A percentile compares a stretch with the other conserved stretches of the same genome.
Conservation (phyloP, 345 rosid genomes). For the Trapa incisa region DNA sequence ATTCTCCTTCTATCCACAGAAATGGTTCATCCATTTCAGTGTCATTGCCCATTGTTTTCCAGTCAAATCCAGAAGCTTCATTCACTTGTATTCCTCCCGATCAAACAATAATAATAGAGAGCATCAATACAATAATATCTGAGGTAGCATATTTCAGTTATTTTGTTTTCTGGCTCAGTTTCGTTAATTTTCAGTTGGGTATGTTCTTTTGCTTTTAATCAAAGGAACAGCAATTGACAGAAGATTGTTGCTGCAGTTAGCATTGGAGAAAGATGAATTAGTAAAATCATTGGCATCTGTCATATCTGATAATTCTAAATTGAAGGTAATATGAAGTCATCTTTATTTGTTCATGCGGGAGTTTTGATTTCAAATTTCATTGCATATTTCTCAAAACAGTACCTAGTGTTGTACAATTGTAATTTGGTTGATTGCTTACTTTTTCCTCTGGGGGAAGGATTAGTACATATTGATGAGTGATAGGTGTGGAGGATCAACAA, state of each 20-base stretch:
- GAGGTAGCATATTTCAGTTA: constrained; percentile 39
- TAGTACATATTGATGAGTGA: neutral
- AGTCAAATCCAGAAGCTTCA: constrained; percentile 33
- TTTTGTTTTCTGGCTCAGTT: constrained; percentile 1
- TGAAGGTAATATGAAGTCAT: constrained; percentile 41
- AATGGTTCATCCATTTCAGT: constrained; percentile 26
- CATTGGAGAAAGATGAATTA: constrained; percentile 81
- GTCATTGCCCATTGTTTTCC: constrained; percentile 31
- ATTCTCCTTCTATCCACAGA: constrained; percentile 18
- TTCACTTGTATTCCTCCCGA: constrained; percentile 64
- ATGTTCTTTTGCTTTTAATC: neutral
- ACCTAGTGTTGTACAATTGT: neutral
- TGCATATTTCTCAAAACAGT: neutral
- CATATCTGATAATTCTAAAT: constrained; percentile 51
- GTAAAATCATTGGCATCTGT: constrained; percentile 61
- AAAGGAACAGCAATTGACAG: neutral
- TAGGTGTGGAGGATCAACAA: neutral
- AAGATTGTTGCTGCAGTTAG: constrained; percentile 41
- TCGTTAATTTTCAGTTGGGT: constrained; percentile 1
- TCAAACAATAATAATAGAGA: constrained; percentile 64
- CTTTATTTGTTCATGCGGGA: neutral
- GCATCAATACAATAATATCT: constrained; percentile 52
- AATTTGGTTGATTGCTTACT: neutral
- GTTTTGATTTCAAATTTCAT: neutral
- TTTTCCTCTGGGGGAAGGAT: no score